phyloP scores from a whole-genome alignment of 2,329 filamentous ascomycete species.

The Colletotrichum paranaense region DNA sequence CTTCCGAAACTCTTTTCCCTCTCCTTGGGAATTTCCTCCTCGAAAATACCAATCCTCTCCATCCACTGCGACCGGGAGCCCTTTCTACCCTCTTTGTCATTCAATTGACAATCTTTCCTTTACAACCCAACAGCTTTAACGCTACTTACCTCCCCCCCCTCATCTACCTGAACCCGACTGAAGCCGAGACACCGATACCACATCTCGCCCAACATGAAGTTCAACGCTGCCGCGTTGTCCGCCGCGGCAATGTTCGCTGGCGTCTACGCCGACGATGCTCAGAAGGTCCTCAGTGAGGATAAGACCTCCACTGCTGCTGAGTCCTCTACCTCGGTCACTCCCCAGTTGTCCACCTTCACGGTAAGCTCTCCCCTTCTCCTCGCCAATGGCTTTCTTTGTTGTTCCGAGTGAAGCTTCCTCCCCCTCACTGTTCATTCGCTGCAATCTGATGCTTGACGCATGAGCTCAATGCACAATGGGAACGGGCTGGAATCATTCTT shows the following conservation, averaged over 20 bases:
- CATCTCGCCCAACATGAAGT: conserved; percentile 75
- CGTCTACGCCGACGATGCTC: conserved; percentile 75
- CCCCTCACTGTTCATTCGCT: background rate
- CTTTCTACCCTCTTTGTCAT: conserved; percentile 26
- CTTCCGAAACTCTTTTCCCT: conserved; percentile 34
- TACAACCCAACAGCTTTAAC: conserved; percentile 24
- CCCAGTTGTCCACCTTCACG: conserved; percentile 85
- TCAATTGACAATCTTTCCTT: conserved; percentile 29
- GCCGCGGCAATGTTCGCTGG: conserved; percentile 80
- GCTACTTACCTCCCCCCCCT: background rate
- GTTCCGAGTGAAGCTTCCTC: background rate
- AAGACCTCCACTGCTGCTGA: conserved; percentile 54
- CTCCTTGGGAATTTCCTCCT: conserved; percentile 32
- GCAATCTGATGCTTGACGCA: conserved; percentile 6
- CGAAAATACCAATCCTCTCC: conserved; percentile 22
- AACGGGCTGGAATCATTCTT: conserved; percentile 30
- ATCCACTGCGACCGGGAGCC: conserved; percentile 24
- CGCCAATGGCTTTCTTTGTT: conserved; percentile 11
- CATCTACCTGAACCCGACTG: background rate
- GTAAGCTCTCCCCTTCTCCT: conserved; percentile 67
- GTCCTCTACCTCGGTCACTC: conserved; percentile 66
- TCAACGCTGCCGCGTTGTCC: conserved; percentile 81
- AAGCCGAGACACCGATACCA: conserved; percentile 21
- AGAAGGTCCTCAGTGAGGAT: conserved; percentile 64
- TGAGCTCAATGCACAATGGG: conserved; percentile 13